phyloP scores from a whole-genome alignment of 202 grass and related monocot genomes.

The Setaria viridis region DNA sequence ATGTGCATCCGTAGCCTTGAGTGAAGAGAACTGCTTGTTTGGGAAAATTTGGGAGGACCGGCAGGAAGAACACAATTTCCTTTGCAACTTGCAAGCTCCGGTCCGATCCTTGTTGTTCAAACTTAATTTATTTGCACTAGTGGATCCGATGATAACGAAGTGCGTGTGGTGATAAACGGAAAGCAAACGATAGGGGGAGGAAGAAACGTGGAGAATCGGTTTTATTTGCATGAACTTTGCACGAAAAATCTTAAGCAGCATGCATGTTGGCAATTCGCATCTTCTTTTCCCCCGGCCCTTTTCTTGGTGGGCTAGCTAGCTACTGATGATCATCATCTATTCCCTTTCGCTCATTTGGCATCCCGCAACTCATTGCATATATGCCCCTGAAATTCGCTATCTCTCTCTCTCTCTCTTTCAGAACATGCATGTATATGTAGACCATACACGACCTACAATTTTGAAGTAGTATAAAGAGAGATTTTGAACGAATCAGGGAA shows the following conservation, averaged over 20 bases:
- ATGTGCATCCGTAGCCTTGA: no score
- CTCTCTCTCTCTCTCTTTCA: background rate
- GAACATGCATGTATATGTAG: background rate
- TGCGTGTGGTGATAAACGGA: background rate
- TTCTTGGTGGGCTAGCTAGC: background rate
- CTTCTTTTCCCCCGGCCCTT: background rate
- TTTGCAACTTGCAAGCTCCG: no score
- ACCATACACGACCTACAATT: background rate
- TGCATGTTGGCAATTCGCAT: background rate
- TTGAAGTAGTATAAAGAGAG: background rate
- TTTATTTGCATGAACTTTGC: constrained; percentile 43
- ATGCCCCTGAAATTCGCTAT: background rate
- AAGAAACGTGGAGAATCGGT: constrained; percentile 16
- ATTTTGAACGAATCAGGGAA: background rate
- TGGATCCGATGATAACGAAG: no score
- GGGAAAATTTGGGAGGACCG: no score
- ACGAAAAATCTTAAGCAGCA: background rate
- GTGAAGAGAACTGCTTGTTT: no score
- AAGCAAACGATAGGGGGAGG: background rate
- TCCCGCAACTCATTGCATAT: background rate
- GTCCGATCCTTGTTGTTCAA: no score
- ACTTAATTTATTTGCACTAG: no score
- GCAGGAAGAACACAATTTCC: no score
- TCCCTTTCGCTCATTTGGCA: background rate
- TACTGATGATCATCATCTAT: background rate